Base-by-base conservation (phyloP, 352 stramenopile genomes). In the Pythium coloratum region DNA sequence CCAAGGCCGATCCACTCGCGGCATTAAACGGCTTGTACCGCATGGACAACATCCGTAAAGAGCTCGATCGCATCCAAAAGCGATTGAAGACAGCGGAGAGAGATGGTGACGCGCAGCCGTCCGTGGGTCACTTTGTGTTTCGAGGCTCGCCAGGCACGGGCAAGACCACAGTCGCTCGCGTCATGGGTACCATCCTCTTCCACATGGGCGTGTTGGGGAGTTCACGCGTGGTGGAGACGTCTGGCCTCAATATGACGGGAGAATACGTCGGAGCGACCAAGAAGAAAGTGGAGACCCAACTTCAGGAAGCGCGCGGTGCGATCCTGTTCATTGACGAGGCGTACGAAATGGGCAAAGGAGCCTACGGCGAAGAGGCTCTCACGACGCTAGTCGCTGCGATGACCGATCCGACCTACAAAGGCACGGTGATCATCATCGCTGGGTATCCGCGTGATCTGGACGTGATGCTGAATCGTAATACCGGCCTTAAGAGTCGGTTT, bases 281-380 rank as follows among this genome's bases (percentile, higher is more conserved):
- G 59, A 81, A 92, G 55, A 94, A 92, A 42, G 95, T 96, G 6
- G 78, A 80, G 10, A 75, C 86, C 16, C 85, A 98, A 54, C 73
- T 98, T 2, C 83, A 91, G 7, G 78, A 97, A 67, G 94, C 94
- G 2, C 82, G 86, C 20, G 96, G 95, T 12, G 93, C 91, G 24
- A 79, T 99, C 34, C 69, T 99, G 30, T 98, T 98, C 67, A 89
- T 98, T 38, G 88, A 98, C 65, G 94, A 98, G 66, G 86, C 92
- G 7, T 98, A 98, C 63, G 94, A 90, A 26, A 59, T 98, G 12
- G 84, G 95, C 0, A 95, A 95, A 74, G 87, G 76, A 3, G 61
- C 46, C 2, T 97, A 76, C 68, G 86, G 84, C 13, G 90, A 91
- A 40, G 90, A 98, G 67, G 93, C 90, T 0, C 94, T 96, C 77